A percentile compares a stretch with the other conserved stretches of the same genome.
Evolutionary conservation across 164 flowering plant species (phyloP).

Genomic region (Piper betle): DNA sequence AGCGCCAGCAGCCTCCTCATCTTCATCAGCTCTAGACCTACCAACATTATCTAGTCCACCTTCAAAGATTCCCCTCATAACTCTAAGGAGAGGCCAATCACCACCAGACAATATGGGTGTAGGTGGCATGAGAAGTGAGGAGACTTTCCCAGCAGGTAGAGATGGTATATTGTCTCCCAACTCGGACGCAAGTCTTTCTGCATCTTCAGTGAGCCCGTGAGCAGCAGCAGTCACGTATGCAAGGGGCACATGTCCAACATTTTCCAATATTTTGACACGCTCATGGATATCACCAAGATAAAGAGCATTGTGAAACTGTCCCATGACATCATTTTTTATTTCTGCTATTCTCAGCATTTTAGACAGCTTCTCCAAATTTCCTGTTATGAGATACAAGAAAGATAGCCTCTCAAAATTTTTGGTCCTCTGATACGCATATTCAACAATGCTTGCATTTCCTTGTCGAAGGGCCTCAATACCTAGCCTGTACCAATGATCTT

Average conservation of each 20-base stretch:
- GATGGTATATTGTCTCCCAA: constrained; percentile 65
- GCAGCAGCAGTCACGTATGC: constrained; percentile 70
- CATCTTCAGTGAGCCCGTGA: constrained; percentile 68
- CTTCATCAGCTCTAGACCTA: constrained; percentile 37
- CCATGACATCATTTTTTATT: constrained; percentile 85
- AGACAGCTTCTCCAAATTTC: constrained; percentile 68
- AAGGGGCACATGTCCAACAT: constrained; percentile 76
- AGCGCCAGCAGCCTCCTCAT: constrained; percentile 51
- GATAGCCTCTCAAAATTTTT: constrained; percentile 84
- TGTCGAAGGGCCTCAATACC: constrained; percentile 95
- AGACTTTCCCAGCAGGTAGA: constrained; percentile 31
- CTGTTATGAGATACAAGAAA: constrained; percentile 79
- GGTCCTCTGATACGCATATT: constrained; percentile 87
- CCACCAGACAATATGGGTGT: constrained; percentile 57
- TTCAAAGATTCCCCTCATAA: constrained; percentile 73
- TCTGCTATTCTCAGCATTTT: constrained; percentile 90
- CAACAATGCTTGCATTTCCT: constrained; percentile 83
- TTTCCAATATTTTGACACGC: constrained; percentile 72
- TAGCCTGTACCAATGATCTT: constrained; percentile 79
- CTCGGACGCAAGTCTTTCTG: constrained; percentile 49
- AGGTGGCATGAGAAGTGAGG: constrained; percentile 74
- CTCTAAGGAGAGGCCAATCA: constrained; percentile 71
- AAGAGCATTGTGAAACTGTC: constrained; percentile 81
- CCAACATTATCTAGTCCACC: constrained; percentile 56
- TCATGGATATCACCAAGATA: constrained; percentile 72